Percentiles rank a stretch among this genome's conserved stretches.
phyloP scores from a whole-genome alignment of 495 filamentous ascomycete species.

The Terfezia boudieri region DNA sequence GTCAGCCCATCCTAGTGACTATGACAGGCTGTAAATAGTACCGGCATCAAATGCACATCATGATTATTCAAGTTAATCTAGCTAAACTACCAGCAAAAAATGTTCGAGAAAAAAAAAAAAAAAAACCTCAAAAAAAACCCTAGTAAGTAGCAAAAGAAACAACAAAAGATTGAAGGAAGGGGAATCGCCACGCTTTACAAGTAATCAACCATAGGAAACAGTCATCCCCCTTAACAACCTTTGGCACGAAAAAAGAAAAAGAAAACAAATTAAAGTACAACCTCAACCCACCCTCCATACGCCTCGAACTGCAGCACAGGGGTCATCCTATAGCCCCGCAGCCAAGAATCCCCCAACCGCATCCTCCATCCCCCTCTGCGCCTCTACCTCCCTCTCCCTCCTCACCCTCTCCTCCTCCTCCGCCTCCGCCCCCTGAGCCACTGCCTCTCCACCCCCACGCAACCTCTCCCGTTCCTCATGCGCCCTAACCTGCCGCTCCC shows the following conservation, averaged over 20 bases:
- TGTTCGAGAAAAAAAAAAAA: no score
- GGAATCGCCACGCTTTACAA: conserved; percentile 2
- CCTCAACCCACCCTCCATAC: background rate
- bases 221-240: background rate
- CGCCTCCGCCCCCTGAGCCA: background rate
- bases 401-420: background rate
- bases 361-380: background rate
- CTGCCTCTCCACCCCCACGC: conserved; percentile 1
- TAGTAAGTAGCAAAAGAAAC: conserved; percentile 1
- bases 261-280: conserved; percentile 4
- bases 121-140: background rate
- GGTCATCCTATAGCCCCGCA: conserved; percentile 1
- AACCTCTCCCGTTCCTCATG: conserved; percentile 9
- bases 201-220: background rate
- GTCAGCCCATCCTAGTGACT: no score
- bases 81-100: no score
- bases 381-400: background rate
- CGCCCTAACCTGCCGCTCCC: conserved; percentile 16
- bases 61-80: no score
- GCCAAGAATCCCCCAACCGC: conserved; percentile 4
- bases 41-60: no score
- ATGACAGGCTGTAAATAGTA: no score
- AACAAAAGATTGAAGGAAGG: conserved; percentile 2
- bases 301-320: background rate
- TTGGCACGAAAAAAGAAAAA: conserved; percentile 1